Conservation (phyloP, 805 yeast genomes). For the Yarrowia yakushimensis region DNA sequence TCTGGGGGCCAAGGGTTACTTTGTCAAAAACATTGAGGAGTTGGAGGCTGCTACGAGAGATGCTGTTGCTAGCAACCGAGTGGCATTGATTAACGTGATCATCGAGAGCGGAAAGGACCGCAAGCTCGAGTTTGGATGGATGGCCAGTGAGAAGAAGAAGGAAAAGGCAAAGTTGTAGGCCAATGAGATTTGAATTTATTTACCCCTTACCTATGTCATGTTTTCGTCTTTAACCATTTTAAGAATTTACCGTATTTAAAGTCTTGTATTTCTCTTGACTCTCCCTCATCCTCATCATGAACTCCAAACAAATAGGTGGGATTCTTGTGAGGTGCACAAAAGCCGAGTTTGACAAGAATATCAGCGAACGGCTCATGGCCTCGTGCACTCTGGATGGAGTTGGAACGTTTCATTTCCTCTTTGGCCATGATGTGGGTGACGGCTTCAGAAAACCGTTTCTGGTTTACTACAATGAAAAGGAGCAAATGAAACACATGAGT, state of each 20-base stretch:
- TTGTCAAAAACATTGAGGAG: conserved; percentile 44
- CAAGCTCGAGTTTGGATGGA: conserved; percentile 66
- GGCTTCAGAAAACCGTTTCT: not conserved
- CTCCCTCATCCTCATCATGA: too few relatives aligned
- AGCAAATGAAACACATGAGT: not conserved
- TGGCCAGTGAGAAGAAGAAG: conserved; percentile 47
- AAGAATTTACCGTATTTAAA: too few relatives aligned
- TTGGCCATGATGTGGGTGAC: not conserved
- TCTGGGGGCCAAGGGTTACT: conserved; percentile 55
- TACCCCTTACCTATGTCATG: too few relatives aligned
- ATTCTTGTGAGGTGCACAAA: not conserved
- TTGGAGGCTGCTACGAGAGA: conserved; percentile 38
- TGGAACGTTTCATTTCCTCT: not conserved
- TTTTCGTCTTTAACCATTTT: too few relatives aligned
- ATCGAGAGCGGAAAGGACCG: conserved; percentile 55
- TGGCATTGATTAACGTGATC: conserved; percentile 56
- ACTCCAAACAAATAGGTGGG: not conserved
- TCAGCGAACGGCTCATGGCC: not conserved
- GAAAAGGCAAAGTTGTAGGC: conserved; percentile 29
- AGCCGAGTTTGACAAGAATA: not conserved
- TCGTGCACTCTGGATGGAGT: not conserved
- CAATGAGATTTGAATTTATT: too few relatives aligned
- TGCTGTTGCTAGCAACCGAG: conserved; percentile 41
- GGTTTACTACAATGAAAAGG: not conserved
- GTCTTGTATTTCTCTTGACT: too few relatives aligned